Evolutionary conservation across 2,329 filamentous ascomycete species (phyloP).

Genomic region (Aspergillus oerlinghausenensis): DNA sequence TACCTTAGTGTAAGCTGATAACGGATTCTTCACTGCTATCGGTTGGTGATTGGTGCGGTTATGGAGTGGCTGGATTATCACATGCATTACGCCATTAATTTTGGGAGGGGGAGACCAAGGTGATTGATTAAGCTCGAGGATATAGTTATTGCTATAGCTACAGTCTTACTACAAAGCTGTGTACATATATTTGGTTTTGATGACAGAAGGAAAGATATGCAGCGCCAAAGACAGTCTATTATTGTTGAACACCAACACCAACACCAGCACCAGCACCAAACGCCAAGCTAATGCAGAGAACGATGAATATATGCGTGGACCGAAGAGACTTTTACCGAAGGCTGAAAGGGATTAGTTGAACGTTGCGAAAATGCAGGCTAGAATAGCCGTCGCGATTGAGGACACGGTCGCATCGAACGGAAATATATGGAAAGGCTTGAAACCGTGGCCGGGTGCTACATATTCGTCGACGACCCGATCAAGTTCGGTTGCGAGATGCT

Average conservation of each 20-base stretch:
- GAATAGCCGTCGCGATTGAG: background rate
- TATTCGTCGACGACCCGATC: constrained; percentile 30
- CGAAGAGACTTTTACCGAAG: background rate
- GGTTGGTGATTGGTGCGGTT: background rate
- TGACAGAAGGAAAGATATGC: background rate
- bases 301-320: background rate
- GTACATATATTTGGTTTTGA: background rate
- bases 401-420: background rate
- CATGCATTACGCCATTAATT: background rate
- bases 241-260: background rate
- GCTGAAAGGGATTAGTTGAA: background rate
- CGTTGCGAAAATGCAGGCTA: background rate
- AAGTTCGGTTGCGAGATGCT: constrained; percentile 32
- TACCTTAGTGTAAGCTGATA: background rate
- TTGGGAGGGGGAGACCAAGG: background rate
- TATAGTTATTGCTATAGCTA: background rate
- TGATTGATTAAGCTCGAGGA: background rate
- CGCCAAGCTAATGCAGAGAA: constrained; percentile 8
- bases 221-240: background rate
- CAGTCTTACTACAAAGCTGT: background rate
- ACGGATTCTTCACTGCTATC: too few species aligned
- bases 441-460: constrained; percentile 1
- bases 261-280: background rate
- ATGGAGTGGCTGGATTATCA: background rate
- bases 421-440: background rate